Conservation (phyloP, 805 yeast species). For the Saturnispora kantuleensis region DNA sequence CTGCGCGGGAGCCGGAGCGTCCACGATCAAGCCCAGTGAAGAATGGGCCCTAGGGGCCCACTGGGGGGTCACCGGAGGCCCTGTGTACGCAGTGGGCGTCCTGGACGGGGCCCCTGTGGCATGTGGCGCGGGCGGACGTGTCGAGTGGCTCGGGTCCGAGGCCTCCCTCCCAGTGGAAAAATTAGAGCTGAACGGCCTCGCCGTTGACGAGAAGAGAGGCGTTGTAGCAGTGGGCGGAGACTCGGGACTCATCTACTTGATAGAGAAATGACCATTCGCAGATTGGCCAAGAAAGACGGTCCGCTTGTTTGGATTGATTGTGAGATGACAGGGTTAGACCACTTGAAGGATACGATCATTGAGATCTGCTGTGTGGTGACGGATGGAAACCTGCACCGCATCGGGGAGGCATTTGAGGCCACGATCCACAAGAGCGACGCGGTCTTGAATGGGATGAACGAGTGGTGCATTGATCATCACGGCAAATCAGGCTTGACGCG, state of each 20-base stretch:
- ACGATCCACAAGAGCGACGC: slow-evolving; percentile 61
- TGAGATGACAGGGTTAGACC: slow-evolving; percentile 95
- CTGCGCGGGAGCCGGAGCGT: background rate
- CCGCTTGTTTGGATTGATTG: slow-evolving; percentile 91
- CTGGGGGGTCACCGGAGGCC: background rate
- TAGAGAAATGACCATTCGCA: too few species aligned
- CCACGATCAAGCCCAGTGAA: slow-evolving; percentile 30
- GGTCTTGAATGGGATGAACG: slow-evolving; percentile 63
- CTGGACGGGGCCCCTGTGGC: background rate
- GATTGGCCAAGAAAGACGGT: background rate
- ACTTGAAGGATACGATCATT: slow-evolving; percentile 70
- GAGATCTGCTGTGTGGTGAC: slow-evolving; percentile 90
- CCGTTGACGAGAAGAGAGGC: background rate
- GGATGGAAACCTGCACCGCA: slow-evolving; percentile 63
- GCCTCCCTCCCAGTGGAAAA: background rate
- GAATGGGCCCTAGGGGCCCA: slow-evolving; percentile 57
- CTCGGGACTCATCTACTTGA: too few species aligned
- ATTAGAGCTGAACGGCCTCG: background rate
- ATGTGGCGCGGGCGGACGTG: slow-evolving; percentile 4
- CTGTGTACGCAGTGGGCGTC: background rate
- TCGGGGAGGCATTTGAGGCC: slow-evolving; percentile 64
- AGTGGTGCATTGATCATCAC: slow-evolving; percentile 84
- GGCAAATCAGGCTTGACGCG: slow-evolving; percentile 66
- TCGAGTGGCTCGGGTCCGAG: background rate
- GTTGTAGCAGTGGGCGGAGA: slow-evolving; percentile 3